These are phyloP conservation scores for Paratinospora sagittata DNA, from an alignment of 164 flowering plant species.

Conservation along the genomic window DNA sequence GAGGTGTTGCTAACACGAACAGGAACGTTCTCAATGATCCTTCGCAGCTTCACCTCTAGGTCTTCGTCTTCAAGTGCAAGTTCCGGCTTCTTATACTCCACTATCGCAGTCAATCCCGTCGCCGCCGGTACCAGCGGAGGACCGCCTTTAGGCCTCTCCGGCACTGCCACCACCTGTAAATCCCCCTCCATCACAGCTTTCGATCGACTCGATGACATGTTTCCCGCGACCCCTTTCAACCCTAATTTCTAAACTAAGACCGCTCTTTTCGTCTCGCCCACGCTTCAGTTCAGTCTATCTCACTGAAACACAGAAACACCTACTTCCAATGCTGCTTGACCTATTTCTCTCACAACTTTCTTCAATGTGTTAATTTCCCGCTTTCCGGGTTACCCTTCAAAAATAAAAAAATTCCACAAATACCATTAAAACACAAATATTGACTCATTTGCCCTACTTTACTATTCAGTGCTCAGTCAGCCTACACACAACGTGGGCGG, in stretches of 20 bases:
- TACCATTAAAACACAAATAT: too few relatives aligned
- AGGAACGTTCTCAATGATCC: slow-evolving; percentile 87
- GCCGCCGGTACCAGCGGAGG: slow-evolving; percentile 40
- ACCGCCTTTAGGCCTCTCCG: slow-evolving; percentile 19
- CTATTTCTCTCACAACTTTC: too few relatives aligned
- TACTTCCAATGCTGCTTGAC: too few relatives aligned
- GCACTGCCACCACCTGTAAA: slow-evolving; percentile 32
- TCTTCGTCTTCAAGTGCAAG: slow-evolving; percentile 65
- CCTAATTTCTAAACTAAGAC: not conserved
- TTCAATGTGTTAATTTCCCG: too few relatives aligned
- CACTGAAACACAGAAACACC: not conserved
- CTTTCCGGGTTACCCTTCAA: too few relatives aligned
- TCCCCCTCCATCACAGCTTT: slow-evolving; percentile 33
- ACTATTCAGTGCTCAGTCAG: too few relatives aligned
- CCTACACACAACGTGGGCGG: too few relatives aligned
- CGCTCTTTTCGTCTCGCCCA: not conserved
- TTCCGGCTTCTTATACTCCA: slow-evolving; percentile 54
- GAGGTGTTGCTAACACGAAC: slow-evolving; percentile 97
- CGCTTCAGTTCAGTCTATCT: not conserved
- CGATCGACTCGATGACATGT: slow-evolving; percentile 34
- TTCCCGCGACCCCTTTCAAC: not conserved
- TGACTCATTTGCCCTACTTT: too few relatives aligned
- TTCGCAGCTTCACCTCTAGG: slow-evolving; percentile 84
- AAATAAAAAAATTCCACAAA: too few relatives aligned
- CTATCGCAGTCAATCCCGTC: slow-evolving; percentile 50